Base-by-base conservation (phyloP, 495 filamentous ascomycete species). In the Talaromyces proteolyticus region DNA sequence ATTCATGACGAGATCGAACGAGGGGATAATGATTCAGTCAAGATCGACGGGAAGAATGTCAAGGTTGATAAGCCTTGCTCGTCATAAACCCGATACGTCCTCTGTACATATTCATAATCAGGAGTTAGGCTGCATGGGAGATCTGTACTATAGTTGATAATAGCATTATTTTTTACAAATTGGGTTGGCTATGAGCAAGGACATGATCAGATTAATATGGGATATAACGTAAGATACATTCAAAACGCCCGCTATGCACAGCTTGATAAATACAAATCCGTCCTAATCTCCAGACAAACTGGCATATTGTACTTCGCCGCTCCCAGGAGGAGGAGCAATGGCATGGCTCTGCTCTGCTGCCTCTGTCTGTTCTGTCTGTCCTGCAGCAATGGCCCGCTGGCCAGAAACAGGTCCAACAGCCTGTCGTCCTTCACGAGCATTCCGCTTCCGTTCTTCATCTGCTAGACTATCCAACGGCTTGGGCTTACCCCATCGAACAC, bases 1-100 rank as follows among this genome's bases (percentile, higher is more conserved):
- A 95, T 98, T 58, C 93, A 96, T 64, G 80, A 94, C 43, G 73
- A 91, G 49, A 98, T 87, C 40, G 93, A 97, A 66, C 76, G 88
- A 26, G 90, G 91, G 23, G 88, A 96, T 70, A 98, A 98, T 58
- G 88, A 94, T 48, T 86, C 83, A 6, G 79, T 94, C 57, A 91
- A 89, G 65, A 59, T 80, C 49, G 72, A 64, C 1, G 66, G 59
- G 21, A 62, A 69, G 59, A 52, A 63, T 14, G 67, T 74, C 29
- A 75, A 73, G 62, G 57, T 75, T 41, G 67, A 73, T 47, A 71
- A 74, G 60, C 55, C 72, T 17, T 73, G 70, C 51, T 72, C 70
- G 4, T 66, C 65, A 47, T 70, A 54, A 60, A 52, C 25, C 2
- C 10, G 36, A 24, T 34, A 17, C 8, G 10, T 47, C 16, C 40